phyloP scores from a whole-genome alignment of 179 eudicot genomes.

The Sideroxylon spinosum region DNA sequence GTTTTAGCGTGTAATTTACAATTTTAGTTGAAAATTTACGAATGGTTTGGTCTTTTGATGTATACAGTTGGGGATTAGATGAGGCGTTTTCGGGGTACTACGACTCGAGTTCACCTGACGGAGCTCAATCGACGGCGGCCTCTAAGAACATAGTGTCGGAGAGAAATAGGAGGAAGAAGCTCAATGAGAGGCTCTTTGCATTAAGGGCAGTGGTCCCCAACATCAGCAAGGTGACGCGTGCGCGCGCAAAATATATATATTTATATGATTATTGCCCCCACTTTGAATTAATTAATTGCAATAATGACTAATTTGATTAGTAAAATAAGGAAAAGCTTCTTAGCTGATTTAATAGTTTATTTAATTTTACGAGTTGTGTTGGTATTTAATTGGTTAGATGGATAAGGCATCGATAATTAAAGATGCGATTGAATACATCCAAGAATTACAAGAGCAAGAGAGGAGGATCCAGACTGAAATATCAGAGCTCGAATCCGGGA shows the following conservation, averaged over 20 bases:
- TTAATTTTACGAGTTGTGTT: too few species aligned
- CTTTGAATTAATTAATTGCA: too few species aligned
- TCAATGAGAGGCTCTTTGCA: constrained; percentile 70
- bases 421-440: constrained; percentile 31
- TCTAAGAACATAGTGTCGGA: constrained; percentile 81
- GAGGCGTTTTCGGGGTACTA: constrained; percentile 52
- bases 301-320: too few species aligned
- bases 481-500: constrained; percentile 21
- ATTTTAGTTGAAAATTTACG: background rate
- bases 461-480: constrained; percentile 20
- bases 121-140: constrained; percentile 33
- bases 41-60: background rate
- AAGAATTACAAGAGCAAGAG: constrained; percentile 31
- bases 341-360: too few species aligned
- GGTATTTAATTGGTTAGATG: constrained; percentile 14
- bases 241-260: background rate
- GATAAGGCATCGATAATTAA: constrained; percentile 31
- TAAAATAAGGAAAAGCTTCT: too few species aligned
- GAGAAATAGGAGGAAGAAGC: constrained; percentile 69
- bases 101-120: constrained; percentile 91
- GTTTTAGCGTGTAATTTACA: too few species aligned
- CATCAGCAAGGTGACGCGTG: constrained; percentile 59
- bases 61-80: constrained; percentile 46
- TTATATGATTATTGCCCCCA: too few species aligned
- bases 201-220: constrained; percentile 88